Evolutionary conservation across 1,139 yeast species (phyloP).

Genomic region (Suhomyces panamericanus): DNA sequence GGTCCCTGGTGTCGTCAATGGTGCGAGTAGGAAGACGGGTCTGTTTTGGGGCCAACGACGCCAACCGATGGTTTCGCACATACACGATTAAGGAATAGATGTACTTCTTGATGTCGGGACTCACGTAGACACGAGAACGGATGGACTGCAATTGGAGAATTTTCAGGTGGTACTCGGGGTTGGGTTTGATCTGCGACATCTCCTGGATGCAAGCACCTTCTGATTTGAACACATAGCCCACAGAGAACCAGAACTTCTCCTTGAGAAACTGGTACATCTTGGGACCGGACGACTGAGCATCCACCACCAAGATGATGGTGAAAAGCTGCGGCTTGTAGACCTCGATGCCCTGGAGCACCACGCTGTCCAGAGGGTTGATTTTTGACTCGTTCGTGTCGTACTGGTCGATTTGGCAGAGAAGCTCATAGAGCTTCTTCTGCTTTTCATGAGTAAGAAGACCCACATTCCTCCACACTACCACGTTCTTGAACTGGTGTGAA

Average conservation of each 20-base stretch:
- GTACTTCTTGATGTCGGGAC: slow-evolving; percentile 41
- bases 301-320: slow-evolving; percentile 29
- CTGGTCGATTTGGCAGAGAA: slow-evolving; percentile 34
- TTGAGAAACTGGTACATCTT: slow-evolving; percentile 33
- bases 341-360: slow-evolving; percentile 15
- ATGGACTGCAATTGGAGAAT: slow-evolving; percentile 8
- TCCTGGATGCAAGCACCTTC: slow-evolving; percentile 6
- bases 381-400: slow-evolving; percentile 29
- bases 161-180: slow-evolving; percentile 3
- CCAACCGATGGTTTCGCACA: slow-evolving; percentile 42
- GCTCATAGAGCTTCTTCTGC: slow-evolving; percentile 28
- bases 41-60: slow-evolving; percentile 40
- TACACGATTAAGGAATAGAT: slow-evolving; percentile 41
- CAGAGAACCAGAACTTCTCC: slow-evolving; percentile 42
- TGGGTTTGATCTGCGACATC: slow-evolving; percentile 1
- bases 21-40: slow-evolving; percentile 38
- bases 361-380: slow-evolving; percentile 7
- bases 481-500: slow-evolving; percentile 15
- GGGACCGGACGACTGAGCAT: slow-evolving; percentile 15
- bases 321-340: slow-evolving; percentile 25
- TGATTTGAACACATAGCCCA: slow-evolving; percentile 14
- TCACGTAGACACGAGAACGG: slow-evolving; percentile 25
- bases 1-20: slow-evolving; percentile 28
- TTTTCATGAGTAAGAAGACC: slow-evolving; percentile 19
- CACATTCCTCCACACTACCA: slow-evolving; percentile 30